Evolutionary conservation across 2,329 filamentous ascomycete species (phyloP).

Genomic region (Metarhizium anisopliae): DNA sequence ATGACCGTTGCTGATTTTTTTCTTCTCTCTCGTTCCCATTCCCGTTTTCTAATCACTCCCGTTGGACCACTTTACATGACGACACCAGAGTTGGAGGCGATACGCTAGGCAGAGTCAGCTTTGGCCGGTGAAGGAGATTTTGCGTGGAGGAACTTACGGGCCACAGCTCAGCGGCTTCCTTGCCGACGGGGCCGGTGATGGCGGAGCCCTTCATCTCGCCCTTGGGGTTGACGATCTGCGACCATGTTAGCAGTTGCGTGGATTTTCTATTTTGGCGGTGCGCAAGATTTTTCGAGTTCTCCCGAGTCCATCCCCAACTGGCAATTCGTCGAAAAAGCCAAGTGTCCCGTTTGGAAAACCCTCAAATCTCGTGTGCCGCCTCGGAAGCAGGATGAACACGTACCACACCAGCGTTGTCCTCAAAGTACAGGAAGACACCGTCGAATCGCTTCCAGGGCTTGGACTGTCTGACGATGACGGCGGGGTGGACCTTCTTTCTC

Average conservation of each 20-base stretch:
- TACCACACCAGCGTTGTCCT: conserved; percentile 99
- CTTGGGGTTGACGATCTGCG: conserved; percentile 98
- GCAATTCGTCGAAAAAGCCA: too few species aligned
- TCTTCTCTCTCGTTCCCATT: conserved; percentile 1
- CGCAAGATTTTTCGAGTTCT: neutral
- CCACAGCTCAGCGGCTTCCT: conserved; percentile 99
- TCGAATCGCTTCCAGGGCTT: conserved; percentile 99
- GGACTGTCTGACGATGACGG: conserved; percentile 95
- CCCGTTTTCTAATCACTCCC: conserved; percentile 11
- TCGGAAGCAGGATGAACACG: conserved; percentile 32
- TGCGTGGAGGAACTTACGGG: conserved; percentile 56
- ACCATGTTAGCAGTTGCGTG: neutral
- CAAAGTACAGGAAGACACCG: conserved; percentile 99
- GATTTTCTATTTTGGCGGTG: neutral
- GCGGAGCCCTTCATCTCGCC: conserved; percentile 99
- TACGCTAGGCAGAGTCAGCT: conserved; percentile 55
- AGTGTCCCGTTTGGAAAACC: too few species aligned
- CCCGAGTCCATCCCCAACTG: too few species aligned
- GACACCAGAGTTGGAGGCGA: conserved; percentile 99
- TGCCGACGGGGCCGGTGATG: conserved; percentile 97
- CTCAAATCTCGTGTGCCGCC: neutral
- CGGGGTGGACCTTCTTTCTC: conserved; percentile 99
- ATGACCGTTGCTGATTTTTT: conserved; percentile 18
- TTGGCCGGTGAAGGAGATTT: neutral
- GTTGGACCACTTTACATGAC: conserved; percentile 74